Evolutionary conservation across 2,329 filamentous ascomycete genomes (phyloP).

Genomic region (Arthrobotrys sphaeroides): DNA sequence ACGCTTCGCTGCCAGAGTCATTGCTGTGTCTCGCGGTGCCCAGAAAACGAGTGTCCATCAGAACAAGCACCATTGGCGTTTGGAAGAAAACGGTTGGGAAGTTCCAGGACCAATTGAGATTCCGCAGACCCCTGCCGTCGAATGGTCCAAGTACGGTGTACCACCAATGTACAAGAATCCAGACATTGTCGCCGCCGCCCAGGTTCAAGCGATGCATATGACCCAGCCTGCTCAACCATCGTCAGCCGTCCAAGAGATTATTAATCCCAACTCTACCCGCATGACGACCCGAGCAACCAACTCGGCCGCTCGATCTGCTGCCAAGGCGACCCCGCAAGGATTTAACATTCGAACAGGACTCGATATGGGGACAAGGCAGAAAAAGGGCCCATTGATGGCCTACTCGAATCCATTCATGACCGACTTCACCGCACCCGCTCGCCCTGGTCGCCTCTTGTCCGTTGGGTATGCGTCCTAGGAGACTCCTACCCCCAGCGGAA

Average conservation of each 20-base stretch:
- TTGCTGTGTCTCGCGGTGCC: constrained; percentile 51
- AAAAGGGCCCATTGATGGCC: constrained; percentile 33
- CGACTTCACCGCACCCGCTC: constrained; percentile 35
- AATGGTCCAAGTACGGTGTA: constrained; percentile 47
- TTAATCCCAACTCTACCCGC: constrained; percentile 46
- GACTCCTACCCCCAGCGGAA: constrained; percentile 4
- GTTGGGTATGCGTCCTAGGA: constrained; percentile 49
- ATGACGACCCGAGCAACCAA: constrained; percentile 50
- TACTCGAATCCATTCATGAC: constrained; percentile 36
- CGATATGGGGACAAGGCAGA: constrained; percentile 42
- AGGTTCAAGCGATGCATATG: constrained; percentile 2
- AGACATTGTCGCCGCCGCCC: background rate
- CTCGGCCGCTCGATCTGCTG: constrained; percentile 29
- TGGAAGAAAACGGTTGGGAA: constrained; percentile 46
- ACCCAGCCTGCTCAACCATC: constrained; percentile 16
- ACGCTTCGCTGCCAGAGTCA: constrained; percentile 49
- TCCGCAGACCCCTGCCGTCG: constrained; percentile 32
- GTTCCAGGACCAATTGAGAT: constrained; percentile 34
- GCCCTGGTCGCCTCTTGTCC: constrained; percentile 32
- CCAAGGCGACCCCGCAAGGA: constrained; percentile 20
- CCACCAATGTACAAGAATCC: constrained; percentile 42
- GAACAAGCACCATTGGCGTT: constrained; percentile 47
- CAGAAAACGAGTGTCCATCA: constrained; percentile 52
- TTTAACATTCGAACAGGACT: constrained; percentile 50
- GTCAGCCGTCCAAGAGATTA: constrained; percentile 40